Evolutionary conservation across 192 early-diverging fungal species (phyloP).

Genomic region (Powellomyces hirtus): DNA sequence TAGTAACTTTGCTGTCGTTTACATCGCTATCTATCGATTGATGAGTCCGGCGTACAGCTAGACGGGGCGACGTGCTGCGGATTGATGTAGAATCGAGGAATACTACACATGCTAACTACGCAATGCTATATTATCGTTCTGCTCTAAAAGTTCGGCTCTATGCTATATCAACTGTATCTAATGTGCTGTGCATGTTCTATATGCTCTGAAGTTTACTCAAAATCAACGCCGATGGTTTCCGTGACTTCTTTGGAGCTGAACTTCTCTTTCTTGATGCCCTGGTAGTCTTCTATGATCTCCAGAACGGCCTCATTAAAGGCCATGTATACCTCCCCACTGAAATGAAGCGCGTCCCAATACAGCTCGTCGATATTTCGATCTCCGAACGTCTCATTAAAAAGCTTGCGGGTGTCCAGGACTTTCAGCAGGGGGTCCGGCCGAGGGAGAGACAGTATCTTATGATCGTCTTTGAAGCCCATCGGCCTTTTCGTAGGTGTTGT

Average conservation of each 20-base stretch:
- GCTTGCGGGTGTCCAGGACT: not conserved
- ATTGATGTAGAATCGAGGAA: no score
- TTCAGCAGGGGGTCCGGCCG: not conserved
- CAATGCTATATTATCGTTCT: no score
- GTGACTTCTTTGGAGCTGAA: not conserved
- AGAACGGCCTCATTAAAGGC: not conserved
- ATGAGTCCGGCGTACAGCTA: no score
- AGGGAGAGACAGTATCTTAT: not conserved
- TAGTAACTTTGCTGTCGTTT: no score
- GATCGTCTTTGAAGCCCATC: not conserved
- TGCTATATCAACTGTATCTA: no score
- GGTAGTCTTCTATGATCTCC: not conserved
- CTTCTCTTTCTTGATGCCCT: not conserved
- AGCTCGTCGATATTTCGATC: not conserved
- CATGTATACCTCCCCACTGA: not conserved
- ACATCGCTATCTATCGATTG: no score
- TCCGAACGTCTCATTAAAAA: not conserved
- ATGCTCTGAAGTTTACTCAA: no score
- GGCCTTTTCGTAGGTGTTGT: not conserved
- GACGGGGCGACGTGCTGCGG: no score
- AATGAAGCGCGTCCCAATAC: not conserved
- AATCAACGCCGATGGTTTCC: no score
- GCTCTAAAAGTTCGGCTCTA: no score
- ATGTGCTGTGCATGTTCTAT: no score
- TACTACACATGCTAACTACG: no score